Evolutionary conservation across 2,329 filamentous ascomycete genomes (phyloP), one percentile per base, ranked within the genome.

Genomic region (Clonostachys byssicola): DNA sequence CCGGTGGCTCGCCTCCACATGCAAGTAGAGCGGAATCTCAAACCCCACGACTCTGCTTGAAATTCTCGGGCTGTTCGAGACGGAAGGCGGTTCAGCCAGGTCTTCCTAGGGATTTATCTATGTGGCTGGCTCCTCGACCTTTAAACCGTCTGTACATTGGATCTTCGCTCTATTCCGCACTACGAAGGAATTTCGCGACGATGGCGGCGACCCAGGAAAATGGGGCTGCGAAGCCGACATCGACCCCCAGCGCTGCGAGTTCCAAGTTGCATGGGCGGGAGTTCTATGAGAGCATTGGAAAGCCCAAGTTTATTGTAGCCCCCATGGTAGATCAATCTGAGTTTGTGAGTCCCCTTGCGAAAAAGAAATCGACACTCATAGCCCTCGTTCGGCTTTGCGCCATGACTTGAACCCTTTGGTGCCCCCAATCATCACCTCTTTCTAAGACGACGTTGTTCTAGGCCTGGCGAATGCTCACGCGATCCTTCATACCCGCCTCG

Each of bases 241-340:
- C 51, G 50, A 52, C 10, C 23, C 23, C 23, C 9, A 30, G 23
- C 23, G 10, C 23, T 30, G 49, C 52, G 34, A 54, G 57, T 16
- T 51, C 60, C 47, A 95, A 92, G 65, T 72, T 95, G 18, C 82
- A 88, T 57, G 94, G 94, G 1, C 77, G 94, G 49, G 88, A 88
- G 12, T 97, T 99, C 64, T 99, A 97, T 62, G 85, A 96, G 71
- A 95, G 89, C 62, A 87, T 99, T 51, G 94, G 94, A 18, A 92
- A 87, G 50, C 94, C 94, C 3, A 96, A 89, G 68, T 85, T 88
- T 54, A 82, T 99, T 33, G 79, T 99, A 47, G 94, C 94, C 34
- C 94, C 94, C 35, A 99, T 99, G 94, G 94, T 99, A 18, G 92
- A 99, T 62, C 89, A 96, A 66, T 96, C 91, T 34, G 94, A 99